Evolutionary conservation across 164 flowering plant genomes (phyloP).

Genomic region (Liquidambar formosana): DNA sequence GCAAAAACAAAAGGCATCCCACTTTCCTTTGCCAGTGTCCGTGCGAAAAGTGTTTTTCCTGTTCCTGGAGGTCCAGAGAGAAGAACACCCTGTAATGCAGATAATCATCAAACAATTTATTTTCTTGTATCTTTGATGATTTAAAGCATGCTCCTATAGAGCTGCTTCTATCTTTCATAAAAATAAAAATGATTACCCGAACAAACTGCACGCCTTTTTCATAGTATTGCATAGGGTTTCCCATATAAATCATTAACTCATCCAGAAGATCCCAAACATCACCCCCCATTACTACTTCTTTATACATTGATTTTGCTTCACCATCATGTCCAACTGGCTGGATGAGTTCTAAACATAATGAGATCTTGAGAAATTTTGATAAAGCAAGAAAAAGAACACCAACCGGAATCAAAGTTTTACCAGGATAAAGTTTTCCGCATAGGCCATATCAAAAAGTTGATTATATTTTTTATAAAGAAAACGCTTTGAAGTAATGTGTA

Average conservation of each 20-base stretch:
- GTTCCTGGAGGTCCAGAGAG: constrained; percentile 99
- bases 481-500: constrained; percentile 68
- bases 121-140: not conserved
- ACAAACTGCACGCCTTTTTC: constrained; percentile 82
- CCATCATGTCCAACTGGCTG: constrained; percentile 83
- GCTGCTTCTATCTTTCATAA: not conserved
- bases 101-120: constrained; percentile 4
- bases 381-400: not conserved
- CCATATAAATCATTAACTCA: constrained; percentile 94
- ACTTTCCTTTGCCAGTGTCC: constrained; percentile 94
- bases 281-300: constrained; percentile 92
- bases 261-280: constrained; percentile 99
- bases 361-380: constrained; percentile 8
- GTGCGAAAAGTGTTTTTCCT: constrained; percentile 96
- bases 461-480: constrained; percentile 73
- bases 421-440: constrained; percentile 92
- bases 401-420: constrained; percentile 34
- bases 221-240: constrained; percentile 91
- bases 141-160: not conserved
- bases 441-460: constrained; percentile 88
- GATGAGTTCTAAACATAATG: constrained; percentile 10
- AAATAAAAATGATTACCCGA: constrained; percentile 54
- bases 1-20: constrained; percentile 98
- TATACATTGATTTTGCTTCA: constrained; percentile 78
- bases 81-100: constrained; percentile 78